These are phyloP conservation scores for Microdochium bolleyi DNA, from an alignment of 2,329 filamentous ascomycete genomes.

Conservation along the genomic window DNA sequence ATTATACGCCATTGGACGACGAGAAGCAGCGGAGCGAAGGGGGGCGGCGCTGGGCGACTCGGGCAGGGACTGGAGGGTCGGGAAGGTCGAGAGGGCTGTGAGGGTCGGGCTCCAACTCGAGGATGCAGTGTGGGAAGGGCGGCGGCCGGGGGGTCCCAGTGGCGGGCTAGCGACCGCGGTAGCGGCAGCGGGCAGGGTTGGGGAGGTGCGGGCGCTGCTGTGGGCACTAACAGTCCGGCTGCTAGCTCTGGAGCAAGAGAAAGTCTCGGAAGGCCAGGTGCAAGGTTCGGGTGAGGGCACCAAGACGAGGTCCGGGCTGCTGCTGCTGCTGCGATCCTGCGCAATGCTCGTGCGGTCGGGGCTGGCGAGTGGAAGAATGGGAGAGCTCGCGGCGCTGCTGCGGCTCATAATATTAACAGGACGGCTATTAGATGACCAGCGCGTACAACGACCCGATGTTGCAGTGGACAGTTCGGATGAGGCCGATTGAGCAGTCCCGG, in stretches of 20 bases:
- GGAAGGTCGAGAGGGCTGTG: conserved; percentile 1
- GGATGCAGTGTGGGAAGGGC: neutral
- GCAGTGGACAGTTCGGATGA: neutral
- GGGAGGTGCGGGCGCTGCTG: conserved; percentile 7
- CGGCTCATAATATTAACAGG: neutral
- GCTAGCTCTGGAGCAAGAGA: conserved; percentile 20
- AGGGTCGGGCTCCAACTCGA: conserved; percentile 1
- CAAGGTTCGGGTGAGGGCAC: conserved; percentile 13
- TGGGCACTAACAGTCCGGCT: conserved; percentile 16
- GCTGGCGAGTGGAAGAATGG: neutral
- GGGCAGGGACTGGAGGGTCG: conserved; percentile 6
- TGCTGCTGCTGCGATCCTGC: neutral
- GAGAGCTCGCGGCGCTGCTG: neutral
- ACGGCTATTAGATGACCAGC: neutral
- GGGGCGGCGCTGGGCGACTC: conserved; percentile 12
- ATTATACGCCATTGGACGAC: conserved; percentile 32
- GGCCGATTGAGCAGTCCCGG: neutral
- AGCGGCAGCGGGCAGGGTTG: neutral
- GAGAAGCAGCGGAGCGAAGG: conserved; percentile 12
- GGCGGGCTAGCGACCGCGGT: neutral
- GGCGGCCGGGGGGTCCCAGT: no score
- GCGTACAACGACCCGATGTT: neutral
- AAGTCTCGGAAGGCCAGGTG: conserved; percentile 18
- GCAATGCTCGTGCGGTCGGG: neutral
- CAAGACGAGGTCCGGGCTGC: neutral